Conservation (phyloP, 306 rosid species). For the Vigna nakashimae region DNA sequence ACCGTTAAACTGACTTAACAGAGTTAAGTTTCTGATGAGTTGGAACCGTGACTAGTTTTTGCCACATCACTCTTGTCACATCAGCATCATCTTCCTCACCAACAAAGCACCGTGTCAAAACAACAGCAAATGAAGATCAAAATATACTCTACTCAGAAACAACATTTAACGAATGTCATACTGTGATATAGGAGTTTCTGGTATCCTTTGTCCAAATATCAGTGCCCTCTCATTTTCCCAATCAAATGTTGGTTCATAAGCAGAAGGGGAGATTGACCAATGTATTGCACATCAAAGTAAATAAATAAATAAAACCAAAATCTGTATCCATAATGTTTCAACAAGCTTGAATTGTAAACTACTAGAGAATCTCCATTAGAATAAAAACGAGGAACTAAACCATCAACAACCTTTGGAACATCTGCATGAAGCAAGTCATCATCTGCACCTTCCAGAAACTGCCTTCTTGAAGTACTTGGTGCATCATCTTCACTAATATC, state of each 20-base stretch:
- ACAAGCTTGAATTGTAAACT: neutral
- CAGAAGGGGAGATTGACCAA: slow-evolving; percentile 89
- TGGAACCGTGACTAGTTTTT: too few relatives aligned
- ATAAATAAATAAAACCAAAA: neutral
- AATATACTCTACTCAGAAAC: slow-evolving; percentile 26
- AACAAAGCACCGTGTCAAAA: neutral
- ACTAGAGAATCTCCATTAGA: slow-evolving; percentile 4
- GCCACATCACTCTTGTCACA: too few relatives aligned
- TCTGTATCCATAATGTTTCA: slow-evolving; percentile 15
- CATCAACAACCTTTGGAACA: slow-evolving; percentile 67
- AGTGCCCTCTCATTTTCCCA: slow-evolving; percentile 97
- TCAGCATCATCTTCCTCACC: too few relatives aligned
- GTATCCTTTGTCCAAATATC: slow-evolving; percentile 96
- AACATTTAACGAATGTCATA: slow-evolving; percentile 50
- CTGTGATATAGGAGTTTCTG: slow-evolving; percentile 90
- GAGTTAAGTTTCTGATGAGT: too few relatives aligned
- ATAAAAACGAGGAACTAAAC: slow-evolving; percentile 18
- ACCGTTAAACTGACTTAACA: too few relatives aligned
- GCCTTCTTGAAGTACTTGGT: slow-evolving; percentile 98
- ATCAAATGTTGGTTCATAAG: slow-evolving; percentile 97
- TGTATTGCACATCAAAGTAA: slow-evolving; percentile 62
- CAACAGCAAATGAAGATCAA: slow-evolving; percentile 23
- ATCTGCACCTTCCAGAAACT: slow-evolving; percentile 63
- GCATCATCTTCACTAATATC: slow-evolving; percentile 87
- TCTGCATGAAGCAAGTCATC: slow-evolving; percentile 56